phyloP scores from a whole-genome alignment of 2,329 filamentous ascomycete species.

The Thielaviopsis populi region DNA sequence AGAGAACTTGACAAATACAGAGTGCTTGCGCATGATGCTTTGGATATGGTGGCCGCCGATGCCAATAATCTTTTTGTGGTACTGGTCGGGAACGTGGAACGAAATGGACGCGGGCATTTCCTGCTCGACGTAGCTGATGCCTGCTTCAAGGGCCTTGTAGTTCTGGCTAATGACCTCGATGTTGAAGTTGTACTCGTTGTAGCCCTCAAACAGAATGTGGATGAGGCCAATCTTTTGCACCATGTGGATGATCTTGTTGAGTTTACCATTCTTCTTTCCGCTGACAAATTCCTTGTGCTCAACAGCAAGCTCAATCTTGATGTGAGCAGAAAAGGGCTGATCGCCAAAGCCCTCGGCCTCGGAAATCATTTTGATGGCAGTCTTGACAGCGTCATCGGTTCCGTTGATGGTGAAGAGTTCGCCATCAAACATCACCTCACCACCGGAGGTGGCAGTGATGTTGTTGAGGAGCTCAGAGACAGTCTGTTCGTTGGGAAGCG shows the following conservation, averaged over 20 bases:
- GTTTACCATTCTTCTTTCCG: conserved; percentile 99
- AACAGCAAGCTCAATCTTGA: conserved; percentile 97
- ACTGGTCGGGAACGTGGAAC: conserved; percentile 97
- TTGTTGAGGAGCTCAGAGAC: conserved; percentile 60
- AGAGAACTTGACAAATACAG: conserved; percentile 97
- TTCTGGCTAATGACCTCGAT: conserved; percentile 89
- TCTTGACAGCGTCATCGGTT: conserved; percentile 90
- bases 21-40: conserved; percentile 99
- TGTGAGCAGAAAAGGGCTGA: conserved; percentile 79
- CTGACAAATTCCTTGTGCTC: conserved; percentile 99
- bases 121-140: conserved; percentile 83
- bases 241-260: conserved; percentile 89
- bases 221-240: conserved; percentile 82
- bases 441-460: conserved; percentile 90
- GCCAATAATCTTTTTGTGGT: conserved; percentile 97
- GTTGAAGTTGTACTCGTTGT: conserved; percentile 99
- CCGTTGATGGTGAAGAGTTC: conserved; percentile 87
- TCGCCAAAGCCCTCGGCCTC: conserved; percentile 80
- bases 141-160: conserved; percentile 89
- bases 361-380: conserved; percentile 84
- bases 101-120: conserved; percentile 99
- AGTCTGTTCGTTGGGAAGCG: conserved; percentile 7
- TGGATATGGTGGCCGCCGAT: conserved; percentile 98
- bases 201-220: conserved; percentile 96
- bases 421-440: conserved; percentile 89